Evolutionary conservation across 2,329 filamentous ascomycete genomes (phyloP).

Genomic region (Cercospora beticola): DNA sequence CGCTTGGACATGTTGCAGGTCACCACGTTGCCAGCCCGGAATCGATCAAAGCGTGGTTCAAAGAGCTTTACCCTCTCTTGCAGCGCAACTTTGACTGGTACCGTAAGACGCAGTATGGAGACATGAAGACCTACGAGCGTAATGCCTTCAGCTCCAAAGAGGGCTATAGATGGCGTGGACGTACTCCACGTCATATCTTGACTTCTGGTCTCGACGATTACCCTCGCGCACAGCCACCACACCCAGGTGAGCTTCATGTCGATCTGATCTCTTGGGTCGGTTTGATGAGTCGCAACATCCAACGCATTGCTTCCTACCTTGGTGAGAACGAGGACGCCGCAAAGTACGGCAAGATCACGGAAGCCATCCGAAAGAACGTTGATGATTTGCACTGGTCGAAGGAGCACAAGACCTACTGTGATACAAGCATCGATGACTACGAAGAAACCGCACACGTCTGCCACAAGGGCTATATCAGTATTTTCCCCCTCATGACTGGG

Average conservation of each 20-base stretch:
- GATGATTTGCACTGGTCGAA: constrained; percentile 92
- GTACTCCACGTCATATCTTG: constrained; percentile 80
- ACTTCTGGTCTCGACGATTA: constrained; percentile 97
- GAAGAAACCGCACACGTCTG: constrained; percentile 88
- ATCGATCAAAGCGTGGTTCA: constrained; percentile 68
- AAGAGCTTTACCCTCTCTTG: constrained; percentile 78
- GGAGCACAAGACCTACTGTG: constrained; percentile 79
- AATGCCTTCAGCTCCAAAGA: constrained; percentile 80
- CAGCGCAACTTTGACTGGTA: constrained; percentile 94
- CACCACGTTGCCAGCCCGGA: constrained; percentile 65
- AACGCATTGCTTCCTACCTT: constrained; percentile 75
- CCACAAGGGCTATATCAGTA: constrained; percentile 92
- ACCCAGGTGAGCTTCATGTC: constrained; percentile 91
- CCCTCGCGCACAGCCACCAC: constrained; percentile 86
- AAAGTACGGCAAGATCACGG: constrained; percentile 69
- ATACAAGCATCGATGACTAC: constrained; percentile 91
- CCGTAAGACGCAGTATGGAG: constrained; percentile 83
- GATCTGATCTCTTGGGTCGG: constrained; percentile 97
- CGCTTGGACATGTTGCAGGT: constrained; percentile 40
- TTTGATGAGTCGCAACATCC: constrained; percentile 87
- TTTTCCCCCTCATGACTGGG: constrained; percentile 89
- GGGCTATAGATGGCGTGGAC: constrained; percentile 91
- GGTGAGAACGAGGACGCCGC: constrained; percentile 72
- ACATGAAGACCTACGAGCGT: constrained; percentile 88
- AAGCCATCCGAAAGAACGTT: constrained; percentile 79